Base-by-base conservation (phyloP, 164 flowering plant species). In the Santalum album region DNA sequence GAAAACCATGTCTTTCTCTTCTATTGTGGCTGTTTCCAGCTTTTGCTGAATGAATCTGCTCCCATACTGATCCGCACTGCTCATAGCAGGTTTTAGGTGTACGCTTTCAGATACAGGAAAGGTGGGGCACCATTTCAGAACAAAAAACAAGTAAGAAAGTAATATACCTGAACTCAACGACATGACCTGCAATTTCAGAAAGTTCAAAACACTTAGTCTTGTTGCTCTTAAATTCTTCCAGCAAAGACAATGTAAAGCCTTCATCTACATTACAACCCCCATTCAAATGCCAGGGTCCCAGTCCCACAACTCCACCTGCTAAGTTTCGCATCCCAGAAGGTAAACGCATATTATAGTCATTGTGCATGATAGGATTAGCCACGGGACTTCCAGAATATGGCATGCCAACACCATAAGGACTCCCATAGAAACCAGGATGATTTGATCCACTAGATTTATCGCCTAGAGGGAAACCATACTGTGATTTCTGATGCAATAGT, bases 11-110 rank as follows among this genome's bases (percentile, higher is more conserved):
- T 72, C 74, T 57, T 84, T 90, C 72, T 84, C 97, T 34, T 90
- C 95, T 0, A 22, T 55, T 17, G 95, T 76, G 10, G 95, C 95
- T 9, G 88, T 87, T 72, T 90, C 97, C 32, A 90, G 92, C 61
- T 90, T 90, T 57, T 90, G 95, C 60, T 90, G 97, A 47, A 90
- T 90, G 65, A 84, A 87, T 16, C 95, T 78, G 65, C 97, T 90
- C 9, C 95, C 97, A 68, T 90, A 83, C 65, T 87, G 97, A 66
- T 90, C 94, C 43, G 88, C 81, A 71, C 97, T 90, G 83, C 57
- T 57, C 60, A 73, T 24, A 68, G 25, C 58, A 32, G 25, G 61
- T 17, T 0, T 19, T 12, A 29, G 34, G 34, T 29, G n/a, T n/a
- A 3, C 34, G 9, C 6, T 29, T n/a, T n/a, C 34, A 29, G 9